phyloP scores from a whole-genome alignment of 768 basidiomycete species.

The Tricholoma furcatifolium region DNA sequence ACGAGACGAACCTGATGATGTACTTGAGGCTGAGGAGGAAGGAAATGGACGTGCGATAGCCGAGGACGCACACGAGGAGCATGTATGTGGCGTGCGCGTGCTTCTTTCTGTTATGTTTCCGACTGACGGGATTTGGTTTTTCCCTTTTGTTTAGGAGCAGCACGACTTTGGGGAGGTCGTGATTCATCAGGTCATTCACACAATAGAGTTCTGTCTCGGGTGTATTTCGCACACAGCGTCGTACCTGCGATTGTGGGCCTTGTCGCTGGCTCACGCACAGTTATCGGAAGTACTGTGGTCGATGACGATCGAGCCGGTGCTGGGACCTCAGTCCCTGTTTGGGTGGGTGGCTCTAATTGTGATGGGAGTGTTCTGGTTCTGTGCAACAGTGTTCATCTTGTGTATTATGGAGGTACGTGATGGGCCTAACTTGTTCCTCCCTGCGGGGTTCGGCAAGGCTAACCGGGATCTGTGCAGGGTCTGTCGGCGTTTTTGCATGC shows the following conservation, averaged over 20 bases:
- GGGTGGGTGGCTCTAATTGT: slow-evolving; percentile 54
- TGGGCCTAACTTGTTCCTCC: slow-evolving; percentile 14
- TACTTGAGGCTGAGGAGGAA: slow-evolving; percentile 77
- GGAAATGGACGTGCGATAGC: slow-evolving; percentile 71
- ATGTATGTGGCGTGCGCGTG: slow-evolving; percentile 48
- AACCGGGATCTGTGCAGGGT: slow-evolving; percentile 50
- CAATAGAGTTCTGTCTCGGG: slow-evolving; percentile 98
- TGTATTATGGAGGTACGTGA: slow-evolving; percentile 92
- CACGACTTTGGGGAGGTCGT: slow-evolving; percentile 95
- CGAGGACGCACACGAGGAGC: slow-evolving; percentile 72
- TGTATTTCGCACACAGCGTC: slow-evolving; percentile 98
- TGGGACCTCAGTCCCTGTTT: slow-evolving; percentile 64
- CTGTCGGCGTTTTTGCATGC: slow-evolving; percentile 96
- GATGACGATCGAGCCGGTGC: slow-evolving; percentile 73
- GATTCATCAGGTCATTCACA: slow-evolving; percentile 97
- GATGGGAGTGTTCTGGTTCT: slow-evolving; percentile 73
- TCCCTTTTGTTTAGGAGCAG: slow-evolving; percentile 51
- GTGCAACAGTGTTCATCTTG: slow-evolving; percentile 70
- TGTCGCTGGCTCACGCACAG: slow-evolving; percentile 97
- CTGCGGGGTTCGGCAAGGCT: slow-evolving; percentile 10
- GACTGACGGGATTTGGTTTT: not conserved
- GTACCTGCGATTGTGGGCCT: slow-evolving; percentile 93
- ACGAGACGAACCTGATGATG: slow-evolving; percentile 57
- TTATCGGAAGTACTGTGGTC: slow-evolving; percentile 90
- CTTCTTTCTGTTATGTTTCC: slow-evolving; percentile 4